A percentile compares a stretch with the other conserved stretches of the same genome.
These are phyloP conservation scores for Colletotrichum sp. DNA, from an alignment of 2,329 filamentous ascomycete species.

Conservation along the genomic window DNA sequence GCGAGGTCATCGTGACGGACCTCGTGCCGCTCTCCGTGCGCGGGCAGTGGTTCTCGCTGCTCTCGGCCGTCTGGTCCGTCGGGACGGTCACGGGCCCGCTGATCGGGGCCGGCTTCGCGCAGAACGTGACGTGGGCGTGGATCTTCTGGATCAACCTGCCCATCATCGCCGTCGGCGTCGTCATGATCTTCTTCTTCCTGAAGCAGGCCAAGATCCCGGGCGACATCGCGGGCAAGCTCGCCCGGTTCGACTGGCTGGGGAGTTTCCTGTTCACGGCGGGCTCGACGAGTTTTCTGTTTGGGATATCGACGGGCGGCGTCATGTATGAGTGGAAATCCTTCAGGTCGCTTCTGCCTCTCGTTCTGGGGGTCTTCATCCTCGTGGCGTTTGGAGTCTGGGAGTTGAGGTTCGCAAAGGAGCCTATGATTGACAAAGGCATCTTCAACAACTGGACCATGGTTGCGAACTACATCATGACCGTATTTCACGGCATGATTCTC, in stretches of 20 bases:
- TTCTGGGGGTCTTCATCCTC: slow-evolving; percentile 58
- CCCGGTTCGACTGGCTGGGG: slow-evolving; percentile 67
- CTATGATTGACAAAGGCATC: slow-evolving; percentile 49
- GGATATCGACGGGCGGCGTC: slow-evolving; percentile 69
- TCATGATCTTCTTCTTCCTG: slow-evolving; percentile 56
- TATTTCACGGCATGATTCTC: slow-evolving; percentile 62
- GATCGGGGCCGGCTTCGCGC: slow-evolving; percentile 58
- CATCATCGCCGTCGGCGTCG: slow-evolving; percentile 53
- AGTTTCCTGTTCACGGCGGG: slow-evolving; percentile 64
- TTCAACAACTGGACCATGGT: slow-evolving; percentile 54
- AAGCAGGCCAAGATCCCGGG: slow-evolving; percentile 26
- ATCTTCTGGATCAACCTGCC: slow-evolving; percentile 71
- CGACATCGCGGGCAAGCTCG: slow-evolving; percentile 24
- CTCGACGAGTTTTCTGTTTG: slow-evolving; percentile 64
- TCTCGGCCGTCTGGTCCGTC: slow-evolving; percentile 56
- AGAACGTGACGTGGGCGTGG: slow-evolving; percentile 62
- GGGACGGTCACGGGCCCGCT: slow-evolving; percentile 59
- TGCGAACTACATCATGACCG: slow-evolving; percentile 54
- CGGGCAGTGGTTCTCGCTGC: slow-evolving; percentile 42
- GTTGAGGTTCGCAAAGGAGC: slow-evolving; percentile 51
- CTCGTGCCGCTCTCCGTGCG: slow-evolving; percentile 47
- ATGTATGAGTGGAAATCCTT: slow-evolving; percentile 69
- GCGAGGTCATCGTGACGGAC: slow-evolving; percentile 51
- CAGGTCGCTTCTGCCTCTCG: slow-evolving; percentile 65
- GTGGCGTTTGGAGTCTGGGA: slow-evolving; percentile 61